phyloP scores from a whole-genome alignment of 257 asterid genomes.

The Mentha longifolia region DNA sequence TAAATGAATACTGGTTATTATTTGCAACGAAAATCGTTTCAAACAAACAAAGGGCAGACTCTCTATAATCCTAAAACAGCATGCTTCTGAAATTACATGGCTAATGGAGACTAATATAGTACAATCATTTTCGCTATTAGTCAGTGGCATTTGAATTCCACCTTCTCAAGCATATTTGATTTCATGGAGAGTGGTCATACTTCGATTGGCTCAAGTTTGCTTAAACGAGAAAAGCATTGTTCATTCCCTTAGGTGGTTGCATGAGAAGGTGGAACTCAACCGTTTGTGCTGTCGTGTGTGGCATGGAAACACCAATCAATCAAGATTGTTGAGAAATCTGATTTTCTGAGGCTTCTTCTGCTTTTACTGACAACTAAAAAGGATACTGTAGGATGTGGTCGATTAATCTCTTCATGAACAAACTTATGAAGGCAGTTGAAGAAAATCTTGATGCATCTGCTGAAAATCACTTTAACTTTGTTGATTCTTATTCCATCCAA shows the following conservation, averaged over 20 bases:
- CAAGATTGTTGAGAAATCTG: constrained; percentile 9
- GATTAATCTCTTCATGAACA: constrained; percentile 63
- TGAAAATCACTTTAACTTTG: constrained; percentile 44
- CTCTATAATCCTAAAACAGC: neutral
- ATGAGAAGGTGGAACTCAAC: constrained; percentile 18
- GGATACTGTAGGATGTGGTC: constrained; percentile 74
- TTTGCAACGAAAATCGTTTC: neutral
- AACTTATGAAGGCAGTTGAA: constrained; percentile 68
- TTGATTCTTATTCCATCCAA: constrained; percentile 47
- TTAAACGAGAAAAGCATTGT: constrained; percentile 5
- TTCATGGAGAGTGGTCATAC: constrained; percentile 7
- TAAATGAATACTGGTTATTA: constrained; percentile 9
- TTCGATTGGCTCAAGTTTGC: constrained; percentile 23
- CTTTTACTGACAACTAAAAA: constrained; percentile 20
- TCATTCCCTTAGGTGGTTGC: constrained; percentile 16
- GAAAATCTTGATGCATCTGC: constrained; percentile 50
- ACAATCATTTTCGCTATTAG: neutral
- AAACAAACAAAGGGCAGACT: neutral
- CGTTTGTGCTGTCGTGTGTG: constrained; percentile 16
- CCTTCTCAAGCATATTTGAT: neutral
- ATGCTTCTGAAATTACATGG: neutral
- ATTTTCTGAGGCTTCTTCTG: constrained; percentile 18
- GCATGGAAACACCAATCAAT: constrained; percentile 9
- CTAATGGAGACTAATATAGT: neutral
- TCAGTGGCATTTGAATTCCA: neutral